Percentiles rank a stretch among this genome's conserved stretches.
These are phyloP conservation scores for Lactarius hatsudake DNA, from an alignment of 768 basidiomycete genomes.

Conservation along the genomic window DNA sequence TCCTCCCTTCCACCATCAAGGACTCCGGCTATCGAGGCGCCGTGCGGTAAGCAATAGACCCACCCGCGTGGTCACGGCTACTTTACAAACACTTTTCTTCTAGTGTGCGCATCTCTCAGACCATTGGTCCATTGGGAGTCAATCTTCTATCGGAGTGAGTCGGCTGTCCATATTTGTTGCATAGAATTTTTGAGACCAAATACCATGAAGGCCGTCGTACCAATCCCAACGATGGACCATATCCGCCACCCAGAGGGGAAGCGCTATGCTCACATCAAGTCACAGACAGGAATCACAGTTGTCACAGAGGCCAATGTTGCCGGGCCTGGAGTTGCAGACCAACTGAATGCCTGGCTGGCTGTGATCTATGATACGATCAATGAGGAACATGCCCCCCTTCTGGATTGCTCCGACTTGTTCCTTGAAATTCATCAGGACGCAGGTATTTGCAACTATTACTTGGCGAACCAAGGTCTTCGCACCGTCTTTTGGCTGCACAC, in stretches of 20 bases:
- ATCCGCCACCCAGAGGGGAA: slow-evolving; percentile 14
- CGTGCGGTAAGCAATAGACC: not conserved
- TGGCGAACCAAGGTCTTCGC: slow-evolving; percentile 7
- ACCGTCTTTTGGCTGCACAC: slow-evolving; percentile 9
- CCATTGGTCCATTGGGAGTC: not conserved
- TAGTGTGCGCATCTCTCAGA: not conserved
- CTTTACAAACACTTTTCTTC: not conserved
- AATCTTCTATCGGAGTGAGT: slow-evolving; percentile 8
- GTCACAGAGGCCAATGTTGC: slow-evolving; percentile 7
- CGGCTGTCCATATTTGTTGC: not conserved
- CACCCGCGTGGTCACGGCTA: no score
- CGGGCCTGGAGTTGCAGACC: not conserved
- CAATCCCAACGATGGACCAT: not conserved
- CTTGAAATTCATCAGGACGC: slow-evolving; percentile 6
- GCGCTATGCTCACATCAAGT: slow-evolving; percentile 1
- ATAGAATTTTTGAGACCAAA: not conserved
- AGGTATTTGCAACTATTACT: slow-evolving; percentile 4
- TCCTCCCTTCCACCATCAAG: not conserved
- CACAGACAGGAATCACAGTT: not conserved
- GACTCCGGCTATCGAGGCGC: slow-evolving; percentile 3
- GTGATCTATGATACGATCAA: not conserved
- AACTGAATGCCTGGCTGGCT: not conserved
- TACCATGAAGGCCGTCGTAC: not conserved
- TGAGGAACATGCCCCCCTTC: not conserved
- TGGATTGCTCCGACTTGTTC: slow-evolving; percentile 2